These are phyloP conservation scores for Suillus variegatus DNA, from an alignment of 768 basidiomycete species.

Conservation along the genomic window DNA sequence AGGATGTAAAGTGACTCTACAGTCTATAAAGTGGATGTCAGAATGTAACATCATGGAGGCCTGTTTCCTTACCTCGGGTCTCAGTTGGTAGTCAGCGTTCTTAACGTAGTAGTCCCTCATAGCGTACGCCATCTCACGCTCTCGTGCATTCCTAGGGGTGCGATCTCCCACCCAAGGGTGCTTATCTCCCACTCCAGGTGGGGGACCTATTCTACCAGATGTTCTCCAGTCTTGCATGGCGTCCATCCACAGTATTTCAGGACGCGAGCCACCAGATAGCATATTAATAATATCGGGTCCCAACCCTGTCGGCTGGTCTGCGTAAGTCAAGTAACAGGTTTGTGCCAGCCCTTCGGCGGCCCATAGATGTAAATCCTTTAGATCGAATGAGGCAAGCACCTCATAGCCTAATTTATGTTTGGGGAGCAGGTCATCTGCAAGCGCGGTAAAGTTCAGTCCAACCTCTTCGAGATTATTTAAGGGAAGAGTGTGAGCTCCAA, in stretches of 20 bases:
- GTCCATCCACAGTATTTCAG: constrained; percentile 28
- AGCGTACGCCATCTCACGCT: constrained; percentile 23
- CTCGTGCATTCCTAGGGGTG: constrained; percentile 13
- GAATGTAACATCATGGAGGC: background rate
- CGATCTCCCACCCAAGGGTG: constrained; percentile 28
- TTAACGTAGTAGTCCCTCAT: constrained; percentile 56
- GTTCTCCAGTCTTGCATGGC: constrained; percentile 49
- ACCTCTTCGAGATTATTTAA: constrained; percentile 50
- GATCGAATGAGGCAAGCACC: constrained; percentile 45
- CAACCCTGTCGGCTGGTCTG: constrained; percentile 67
- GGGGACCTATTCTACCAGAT: constrained; percentile 44
- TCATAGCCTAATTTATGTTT: constrained; percentile 33
- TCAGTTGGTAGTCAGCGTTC: constrained; percentile 52
- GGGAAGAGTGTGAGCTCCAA: constrained; percentile 66
- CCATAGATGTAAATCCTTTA: constrained; percentile 71
- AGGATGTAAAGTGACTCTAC: constrained; percentile 72
- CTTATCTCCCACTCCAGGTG: constrained; percentile 54
- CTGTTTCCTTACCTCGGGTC: constrained; percentile 62
- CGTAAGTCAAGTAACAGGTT: constrained; percentile 70
- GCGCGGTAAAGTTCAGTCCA: constrained; percentile 46
- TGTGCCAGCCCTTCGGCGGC: constrained; percentile 75
- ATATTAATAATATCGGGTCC: constrained; percentile 59
- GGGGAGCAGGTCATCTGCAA: constrained; percentile 30
- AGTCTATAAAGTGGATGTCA: constrained; percentile 44
- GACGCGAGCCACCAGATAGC: constrained; percentile 26